These are phyloP conservation scores for Magnolia sinica DNA, from an alignment of 164 flowering plant species.

Conservation along the genomic window DNA sequence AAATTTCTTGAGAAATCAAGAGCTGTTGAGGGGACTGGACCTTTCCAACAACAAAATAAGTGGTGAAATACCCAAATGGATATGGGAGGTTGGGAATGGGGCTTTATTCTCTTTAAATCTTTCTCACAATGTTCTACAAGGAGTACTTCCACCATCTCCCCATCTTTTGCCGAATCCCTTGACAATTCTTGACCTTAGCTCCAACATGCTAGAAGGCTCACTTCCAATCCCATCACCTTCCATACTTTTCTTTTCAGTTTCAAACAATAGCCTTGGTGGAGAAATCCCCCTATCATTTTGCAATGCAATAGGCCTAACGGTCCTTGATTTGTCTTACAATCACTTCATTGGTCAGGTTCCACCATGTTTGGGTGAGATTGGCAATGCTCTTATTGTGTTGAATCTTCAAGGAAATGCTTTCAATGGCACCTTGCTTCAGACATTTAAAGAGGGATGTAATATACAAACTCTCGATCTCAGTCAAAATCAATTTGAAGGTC, in stretches of 20 bases:
- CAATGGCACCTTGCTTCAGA: neutral
- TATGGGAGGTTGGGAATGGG: conserved; percentile 1
- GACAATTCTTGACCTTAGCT: neutral
- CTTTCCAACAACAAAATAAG: neutral
- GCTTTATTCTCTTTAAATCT: neutral
- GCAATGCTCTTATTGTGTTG: neutral
- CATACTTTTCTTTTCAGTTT: no score
- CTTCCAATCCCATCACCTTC: neutral
- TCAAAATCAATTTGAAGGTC: neutral
- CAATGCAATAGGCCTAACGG: no score
- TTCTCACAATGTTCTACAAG: neutral
- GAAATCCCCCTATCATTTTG: no score
- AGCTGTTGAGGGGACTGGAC: neutral
- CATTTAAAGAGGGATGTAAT: neutral
- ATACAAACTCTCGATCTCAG: neutral
- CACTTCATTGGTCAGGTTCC: neutral
- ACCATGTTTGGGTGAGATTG: neutral
- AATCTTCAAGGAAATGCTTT: neutral
- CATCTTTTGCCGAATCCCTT: neutral
- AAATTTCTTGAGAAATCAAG: no score
- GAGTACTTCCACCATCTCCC: neutral
- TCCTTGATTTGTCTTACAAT: no score
- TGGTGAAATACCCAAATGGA: conserved; percentile 1
- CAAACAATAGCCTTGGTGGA: no score
- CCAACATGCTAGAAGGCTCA: neutral